A percentile compares a stretch with the other conserved stretches of the same genome.
Conservation (phyloP, 2,329 filamentous ascomycete species). For the Neospermospora avenae region DNA sequence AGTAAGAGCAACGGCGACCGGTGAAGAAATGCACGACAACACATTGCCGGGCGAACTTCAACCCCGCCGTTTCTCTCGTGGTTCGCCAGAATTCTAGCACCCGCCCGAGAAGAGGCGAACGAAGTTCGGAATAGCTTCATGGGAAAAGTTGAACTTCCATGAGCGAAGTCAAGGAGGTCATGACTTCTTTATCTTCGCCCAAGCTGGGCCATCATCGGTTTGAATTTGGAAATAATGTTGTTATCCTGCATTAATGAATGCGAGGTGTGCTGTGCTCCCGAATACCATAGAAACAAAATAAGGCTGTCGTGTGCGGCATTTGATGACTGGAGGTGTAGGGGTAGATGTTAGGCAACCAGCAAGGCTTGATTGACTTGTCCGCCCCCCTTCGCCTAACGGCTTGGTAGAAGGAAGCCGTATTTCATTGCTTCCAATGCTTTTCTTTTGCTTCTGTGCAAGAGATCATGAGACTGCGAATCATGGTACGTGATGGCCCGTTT, state of each 20-base stretch:
- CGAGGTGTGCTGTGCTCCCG: slow-evolving; percentile 10
- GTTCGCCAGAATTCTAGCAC: background rate
- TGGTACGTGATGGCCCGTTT: background rate
- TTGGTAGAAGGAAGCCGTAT: slow-evolving; percentile 1
- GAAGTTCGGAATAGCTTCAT: background rate
- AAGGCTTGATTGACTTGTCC: slow-evolving; percentile 4
- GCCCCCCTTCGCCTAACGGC: slow-evolving; percentile 19
- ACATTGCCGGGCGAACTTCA: slow-evolving; percentile 6
- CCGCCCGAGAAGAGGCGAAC: background rate
- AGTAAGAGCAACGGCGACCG: slow-evolving; percentile 4
- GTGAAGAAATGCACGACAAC: slow-evolving; percentile 3
- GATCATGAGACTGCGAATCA: slow-evolving; percentile 4
- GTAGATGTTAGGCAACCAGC: slow-evolving; percentile 14
- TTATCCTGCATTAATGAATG: slow-evolving; percentile 8
- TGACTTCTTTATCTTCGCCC: slow-evolving; percentile 12
- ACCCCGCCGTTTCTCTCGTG: background rate
- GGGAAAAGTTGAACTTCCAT: background rate
- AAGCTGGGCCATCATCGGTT: background rate
- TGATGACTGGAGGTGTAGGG: background rate
- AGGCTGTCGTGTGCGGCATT: slow-evolving; percentile 9
- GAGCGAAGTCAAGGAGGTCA: background rate
- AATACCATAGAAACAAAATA: slow-evolving; percentile 5
- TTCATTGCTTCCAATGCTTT: no score
- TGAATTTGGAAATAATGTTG: background rate
- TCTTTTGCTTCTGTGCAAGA: background rate